A percentile compares a stretch with the other conserved stretches of the same genome.
Evolutionary conservation across 2,329 filamentous ascomycete genomes (phyloP).

Genomic region (Pseudogymnoascus sp.): DNA sequence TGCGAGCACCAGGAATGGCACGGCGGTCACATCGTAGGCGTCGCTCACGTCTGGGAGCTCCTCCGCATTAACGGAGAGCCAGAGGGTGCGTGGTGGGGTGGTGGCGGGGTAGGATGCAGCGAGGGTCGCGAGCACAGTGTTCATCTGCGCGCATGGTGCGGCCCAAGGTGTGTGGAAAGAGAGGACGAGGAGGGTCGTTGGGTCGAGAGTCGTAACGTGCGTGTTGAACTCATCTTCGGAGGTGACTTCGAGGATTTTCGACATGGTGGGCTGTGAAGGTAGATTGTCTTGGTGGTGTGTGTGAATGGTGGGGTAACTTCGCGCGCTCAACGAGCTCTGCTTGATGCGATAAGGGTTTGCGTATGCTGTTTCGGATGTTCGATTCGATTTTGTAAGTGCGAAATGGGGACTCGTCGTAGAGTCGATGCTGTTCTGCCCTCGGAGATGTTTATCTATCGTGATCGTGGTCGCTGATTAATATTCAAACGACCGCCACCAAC

Average conservation of each 20-base stretch:
- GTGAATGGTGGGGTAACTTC: slow-evolving; percentile 5
- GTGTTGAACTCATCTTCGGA: slow-evolving; percentile 65
- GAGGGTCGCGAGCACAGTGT: slow-evolving; percentile 73
- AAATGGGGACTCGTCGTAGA: neutral
- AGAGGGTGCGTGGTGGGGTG: slow-evolving; percentile 61
- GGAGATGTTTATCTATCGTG: slow-evolving; percentile 5
- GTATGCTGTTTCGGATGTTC: neutral
- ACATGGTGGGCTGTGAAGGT: slow-evolving; percentile 45
- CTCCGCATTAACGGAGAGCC: slow-evolving; percentile 90
- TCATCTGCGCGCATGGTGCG: slow-evolving; percentile 91
- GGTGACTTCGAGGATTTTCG: slow-evolving; percentile 68
- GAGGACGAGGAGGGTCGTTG: slow-evolving; percentile 68
- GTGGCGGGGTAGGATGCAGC: slow-evolving; percentile 74
- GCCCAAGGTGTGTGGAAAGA: slow-evolving; percentile 98
- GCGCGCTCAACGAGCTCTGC: neutral
- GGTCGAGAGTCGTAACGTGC: slow-evolving; percentile 56
- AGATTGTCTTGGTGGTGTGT: neutral
- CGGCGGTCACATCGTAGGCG: slow-evolving; percentile 85
- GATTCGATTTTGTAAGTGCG: neutral
- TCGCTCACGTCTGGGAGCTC: slow-evolving; percentile 88
- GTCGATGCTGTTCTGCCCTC: neutral
- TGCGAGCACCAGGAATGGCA: slow-evolving; percentile 83
- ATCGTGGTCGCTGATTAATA: slow-evolving; percentile 5
- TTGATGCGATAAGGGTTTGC: neutral
- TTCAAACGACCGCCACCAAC: slow-evolving; percentile 5